Evolutionary conservation across 352 stramenopile species (phyloP).

Genomic region (Pythium biforme): DNA sequence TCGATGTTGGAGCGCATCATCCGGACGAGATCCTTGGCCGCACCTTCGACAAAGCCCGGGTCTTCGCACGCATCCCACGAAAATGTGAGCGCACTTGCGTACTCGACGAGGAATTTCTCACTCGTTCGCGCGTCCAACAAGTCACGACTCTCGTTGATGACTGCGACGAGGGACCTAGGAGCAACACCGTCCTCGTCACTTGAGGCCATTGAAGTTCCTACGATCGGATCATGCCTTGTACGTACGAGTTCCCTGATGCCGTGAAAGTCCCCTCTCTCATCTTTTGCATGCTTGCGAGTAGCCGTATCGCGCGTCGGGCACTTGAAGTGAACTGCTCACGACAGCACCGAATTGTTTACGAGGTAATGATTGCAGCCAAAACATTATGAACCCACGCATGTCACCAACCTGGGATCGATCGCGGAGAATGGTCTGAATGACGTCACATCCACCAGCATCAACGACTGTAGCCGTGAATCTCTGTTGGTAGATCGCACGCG

Average conservation of each 20-base stretch:
- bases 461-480: conserved; percentile 1
- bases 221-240: background rate
- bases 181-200: background rate
- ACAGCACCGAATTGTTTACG: background rate
- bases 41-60: background rate
- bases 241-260: background rate
- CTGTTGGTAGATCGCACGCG: background rate
- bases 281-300: background rate
- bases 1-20: conserved; percentile 14
- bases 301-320: background rate
- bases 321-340: conserved; percentile 16
- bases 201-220: background rate
- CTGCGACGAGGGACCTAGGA: background rate
- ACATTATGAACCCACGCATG: no score
- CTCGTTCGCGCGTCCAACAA: background rate
- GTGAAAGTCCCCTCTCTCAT: background rate
- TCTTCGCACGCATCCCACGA: background rate
- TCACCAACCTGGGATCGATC: background rate
- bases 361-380: no score
- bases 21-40: conserved; percentile 17
- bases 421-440: background rate
- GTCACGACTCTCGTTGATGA: background rate
- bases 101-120: background rate
- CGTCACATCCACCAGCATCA: background rate
- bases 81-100: conserved; percentile 9